Base-by-base conservation (phyloP, 257 asterid genomes). In the Rauvolfia tetraphylla region DNA sequence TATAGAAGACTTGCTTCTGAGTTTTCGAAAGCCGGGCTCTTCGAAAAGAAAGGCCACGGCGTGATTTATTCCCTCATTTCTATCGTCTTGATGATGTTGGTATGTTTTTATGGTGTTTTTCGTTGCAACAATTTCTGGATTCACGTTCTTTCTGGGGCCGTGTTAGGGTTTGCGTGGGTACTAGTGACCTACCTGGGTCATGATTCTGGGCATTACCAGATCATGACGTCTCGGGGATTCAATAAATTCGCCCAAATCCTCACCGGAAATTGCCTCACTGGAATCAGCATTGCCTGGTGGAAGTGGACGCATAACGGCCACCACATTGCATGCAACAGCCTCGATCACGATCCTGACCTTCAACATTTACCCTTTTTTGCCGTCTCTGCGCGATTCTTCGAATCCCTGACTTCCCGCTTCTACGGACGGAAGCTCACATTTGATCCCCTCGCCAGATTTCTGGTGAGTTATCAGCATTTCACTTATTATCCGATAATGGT, bases 261-360 rank as follows among this genome's bases (percentile, higher is more conserved):
- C 14, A 75, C 97, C 0, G 98, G 98, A 0, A 93, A 93, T 79
- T 93, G 97, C 29, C 82, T 93, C 14, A 92, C 97, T 5, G 98
- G 98, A 2, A 93, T 93, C 75, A 93, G 98, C 84, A 93, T 93
- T 65, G 98, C 96, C 5, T 93, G 98, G 98, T 93, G 98, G 98
- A 93, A 92, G 54, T 93, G 97, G 98, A 93, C 97, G 0, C 98
- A 93, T 74, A 93, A 93, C 48, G 96, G 96, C 3, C 98, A 93
- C 80, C 98, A 93, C 44, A 76, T 89, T 0, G 83, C 97, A 0
- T 90, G 97, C 71, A 92, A 94, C 58, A 92, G 97, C 80, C 88
- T 94, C n/a, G 97, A 94, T 76, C 78, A 94, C 53, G 98, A 94
- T 31, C 98, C 98, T 0, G 98, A 94, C 73, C 93, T 94, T 22